Base-by-base conservation (phyloP, 2,329 filamentous ascomycete genomes). In the Ilyonectria destructans region DNA sequence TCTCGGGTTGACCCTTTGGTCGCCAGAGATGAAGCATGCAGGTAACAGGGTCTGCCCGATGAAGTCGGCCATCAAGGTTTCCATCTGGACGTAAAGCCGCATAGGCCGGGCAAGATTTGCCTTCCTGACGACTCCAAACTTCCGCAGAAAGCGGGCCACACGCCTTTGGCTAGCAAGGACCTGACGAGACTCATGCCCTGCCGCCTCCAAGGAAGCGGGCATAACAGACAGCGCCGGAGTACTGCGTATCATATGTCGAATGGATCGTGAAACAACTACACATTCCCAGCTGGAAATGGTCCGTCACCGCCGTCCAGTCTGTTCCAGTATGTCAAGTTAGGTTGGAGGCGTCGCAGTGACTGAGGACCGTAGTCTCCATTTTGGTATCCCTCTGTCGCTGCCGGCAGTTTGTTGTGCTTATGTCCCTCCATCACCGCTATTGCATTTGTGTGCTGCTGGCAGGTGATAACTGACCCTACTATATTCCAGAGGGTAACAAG, bases 321-420 rank as follows among this genome's bases (percentile, higher is more conserved):
- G 62, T 19, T 35, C 13, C 49, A 46, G 35, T 40, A 26, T 62
- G 64, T 19, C 40, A 54, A 35, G 17, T 62, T 62, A 54, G 45
- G 35, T 31, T 51, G 52, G 21, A 43, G 15, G 56, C 17, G n/a
- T 29, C n/a, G 37, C 29, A 21, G 17, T 37, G 37, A 37, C 12
- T 21, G 45, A n/a, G 49, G 35, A n/a, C 15, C n/a, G n/a, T 17
- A 37, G 31, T 48, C 35, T 26, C 40, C 40, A 49, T 21, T 29
- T 43, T 40, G 51, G 21, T 19, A 21, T 29, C 26, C 33, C 46
- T 51, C 35, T 52, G 52, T 57, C 37, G 6, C 45, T 51, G 33
- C 8, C 19, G 45, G 23, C 58, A 62, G 31, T 29, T 37, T 12
- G 23, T 12, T 26, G 51, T 19, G 23, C 26, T 26, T 26, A n/a